Conservation (phyloP, 2,329 filamentous ascomycete genomes). For the Claviceps pazoutovae region DNA sequence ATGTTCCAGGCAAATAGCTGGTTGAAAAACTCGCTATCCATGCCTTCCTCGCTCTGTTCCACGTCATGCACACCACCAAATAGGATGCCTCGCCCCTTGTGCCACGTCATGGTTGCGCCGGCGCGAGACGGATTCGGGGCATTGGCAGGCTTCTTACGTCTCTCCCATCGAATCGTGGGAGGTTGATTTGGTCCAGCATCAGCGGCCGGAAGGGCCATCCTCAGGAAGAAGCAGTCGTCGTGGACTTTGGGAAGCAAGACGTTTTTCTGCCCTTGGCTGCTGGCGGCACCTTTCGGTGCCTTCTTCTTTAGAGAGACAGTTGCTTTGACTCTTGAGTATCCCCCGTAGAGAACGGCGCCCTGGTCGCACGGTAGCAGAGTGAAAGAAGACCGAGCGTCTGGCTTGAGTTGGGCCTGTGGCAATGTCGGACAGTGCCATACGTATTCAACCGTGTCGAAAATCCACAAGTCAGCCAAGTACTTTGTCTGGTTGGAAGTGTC, state of each 20-base stretch:
- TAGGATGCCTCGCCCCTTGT: conserved; percentile 82
- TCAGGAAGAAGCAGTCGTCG: conserved; percentile 87
- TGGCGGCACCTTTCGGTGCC: conserved; percentile 38
- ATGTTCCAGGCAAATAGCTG: conserved; percentile 85
- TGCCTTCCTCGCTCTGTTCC: conserved; percentile 81
- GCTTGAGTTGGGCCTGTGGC: conserved; percentile 69
- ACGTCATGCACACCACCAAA: conserved; percentile 94
- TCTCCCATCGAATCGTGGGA: conserved; percentile 78
- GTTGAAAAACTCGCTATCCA: conserved; percentile 96
- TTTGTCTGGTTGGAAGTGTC: conserved; percentile 91
- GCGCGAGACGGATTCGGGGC: conserved; percentile 70
- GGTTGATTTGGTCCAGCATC: conserved; percentile 52
- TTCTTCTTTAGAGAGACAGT: conserved; percentile 48
- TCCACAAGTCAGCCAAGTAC: conserved; percentile 86
- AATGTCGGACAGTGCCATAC: conserved; percentile 68
- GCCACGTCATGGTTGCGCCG: conserved; percentile 84
- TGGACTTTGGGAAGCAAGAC: conserved; percentile 78
- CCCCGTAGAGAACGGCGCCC: conserved; percentile 81
- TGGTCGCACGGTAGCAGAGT: conserved; percentile 81
- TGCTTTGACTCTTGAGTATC: conserved; percentile 82
- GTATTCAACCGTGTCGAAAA: conserved; percentile 84
- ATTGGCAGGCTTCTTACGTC: conserved; percentile 83
- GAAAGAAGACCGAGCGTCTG: conserved; percentile 83
- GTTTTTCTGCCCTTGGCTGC: conserved; percentile 49
- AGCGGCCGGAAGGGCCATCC: conserved; percentile 56